A percentile compares a stretch with the other conserved stretches of the same genome.
Conservation (phyloP, 2,329 filamentous ascomycete genomes). For the Colletotrichum phormii region DNA sequence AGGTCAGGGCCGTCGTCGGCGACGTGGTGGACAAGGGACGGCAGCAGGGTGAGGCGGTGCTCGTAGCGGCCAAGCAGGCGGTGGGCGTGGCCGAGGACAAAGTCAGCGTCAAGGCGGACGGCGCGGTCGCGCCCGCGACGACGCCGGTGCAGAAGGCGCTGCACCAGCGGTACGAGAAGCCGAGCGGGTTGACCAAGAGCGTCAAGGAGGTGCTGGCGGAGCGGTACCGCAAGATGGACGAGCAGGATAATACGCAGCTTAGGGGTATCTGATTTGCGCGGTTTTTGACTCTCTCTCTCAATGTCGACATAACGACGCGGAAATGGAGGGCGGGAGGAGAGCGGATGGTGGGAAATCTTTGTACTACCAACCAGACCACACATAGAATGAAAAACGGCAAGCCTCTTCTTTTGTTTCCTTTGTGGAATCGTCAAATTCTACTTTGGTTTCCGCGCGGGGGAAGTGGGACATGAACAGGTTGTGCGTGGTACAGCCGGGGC, state of each 20-base stretch:
- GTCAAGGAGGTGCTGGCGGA: slow-evolving; percentile 66
- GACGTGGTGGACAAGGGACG: slow-evolving; percentile 31
- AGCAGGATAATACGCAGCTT: slow-evolving; percentile 58
- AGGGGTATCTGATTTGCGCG: slow-evolving; percentile 45
- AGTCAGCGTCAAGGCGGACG: slow-evolving; percentile 51
- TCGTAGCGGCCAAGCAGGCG: slow-evolving; percentile 45
- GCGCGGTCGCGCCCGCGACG: slow-evolving; percentile 52
- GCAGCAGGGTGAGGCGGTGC: slow-evolving; percentile 34
- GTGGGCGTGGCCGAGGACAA: slow-evolving; percentile 39
- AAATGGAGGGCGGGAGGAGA: neutral
- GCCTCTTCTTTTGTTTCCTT: slow-evolving; percentile 19
- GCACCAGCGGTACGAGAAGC: slow-evolving; percentile 62
- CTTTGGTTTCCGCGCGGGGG: neutral
- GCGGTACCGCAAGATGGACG: slow-evolving; percentile 63
- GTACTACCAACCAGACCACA: slow-evolving; percentile 35
- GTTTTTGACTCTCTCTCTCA: too few species aligned
- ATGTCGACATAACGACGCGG: neutral
- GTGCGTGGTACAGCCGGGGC: slow-evolving; percentile 2
- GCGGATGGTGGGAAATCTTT: too few species aligned
- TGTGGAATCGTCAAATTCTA: neutral
- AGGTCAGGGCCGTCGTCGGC: slow-evolving; percentile 33
- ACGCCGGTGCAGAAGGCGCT: slow-evolving; percentile 61
- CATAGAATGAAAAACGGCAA: slow-evolving; percentile 32
- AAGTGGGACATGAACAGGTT: neutral
- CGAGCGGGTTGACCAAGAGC: slow-evolving; percentile 56